Base-by-base conservation (phyloP, 345 rosid species). In the Eucalyptus dawsonii region DNA sequence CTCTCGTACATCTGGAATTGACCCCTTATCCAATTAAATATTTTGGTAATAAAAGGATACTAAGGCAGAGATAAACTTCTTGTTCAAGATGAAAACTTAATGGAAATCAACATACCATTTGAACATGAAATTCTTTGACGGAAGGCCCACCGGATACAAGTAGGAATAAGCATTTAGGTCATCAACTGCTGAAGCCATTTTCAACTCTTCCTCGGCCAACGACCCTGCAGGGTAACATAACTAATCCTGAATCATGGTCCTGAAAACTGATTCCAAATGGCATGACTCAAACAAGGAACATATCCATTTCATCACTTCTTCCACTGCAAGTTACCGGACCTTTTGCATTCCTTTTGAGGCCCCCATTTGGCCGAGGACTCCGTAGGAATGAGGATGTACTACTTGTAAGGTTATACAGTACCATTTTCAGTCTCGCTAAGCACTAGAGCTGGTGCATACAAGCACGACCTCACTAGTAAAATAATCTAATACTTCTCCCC, bases 81-180 rank as follows among this genome's bases (percentile, higher is more conserved):
- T n/a, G 65, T 81, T 76, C 14, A 53, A 60, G 25, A 67, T 50
- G 56, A 87, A 87, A 21, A 31, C 42, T 37, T 58, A 83, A 87
- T 22, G 89, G 88, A 34, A 87, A 86, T 87, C 27, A 88, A 93
- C 50, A 83, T 89, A 97, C 99, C 99, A 97, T 93, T 95, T 95
- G 93, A 97, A 96, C 90, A 90, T 87, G 80, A 96, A 93, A 80
- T 95, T 95, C 90, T 94, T 90, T 85, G 98, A 93, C 51, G 97
- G 97, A 88, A 91, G 89, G 62, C 94, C 95, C 81, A 91, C 34
- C 13, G 99, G 99, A 85, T 97, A 97, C 89, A 93, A 90, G 91
- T 96, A 97, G 87, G 98, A 90, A 90, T 95, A 97, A 80, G 99
- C 97, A 93, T 97, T 97, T 85, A 94, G 94, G 62, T 96, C 97